Conservation (phyloP, 169 alveolate genomes). For the Perkinsus olseni region DNA sequence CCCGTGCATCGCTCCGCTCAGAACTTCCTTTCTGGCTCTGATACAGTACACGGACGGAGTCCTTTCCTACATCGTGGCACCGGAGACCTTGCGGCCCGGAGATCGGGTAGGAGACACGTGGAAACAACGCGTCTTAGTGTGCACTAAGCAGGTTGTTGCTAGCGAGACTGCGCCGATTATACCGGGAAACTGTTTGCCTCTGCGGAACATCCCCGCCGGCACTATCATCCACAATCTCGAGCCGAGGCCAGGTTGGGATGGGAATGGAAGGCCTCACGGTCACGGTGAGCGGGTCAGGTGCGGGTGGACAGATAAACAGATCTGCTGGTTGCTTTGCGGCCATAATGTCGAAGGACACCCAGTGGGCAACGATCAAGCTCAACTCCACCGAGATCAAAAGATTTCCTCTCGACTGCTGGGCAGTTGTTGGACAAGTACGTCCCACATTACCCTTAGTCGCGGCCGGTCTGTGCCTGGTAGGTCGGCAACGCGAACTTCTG, state of each 20-base stretch:
- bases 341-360: constrained; percentile 45
- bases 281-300: constrained; percentile 44
- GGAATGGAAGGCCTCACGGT: constrained; percentile 55
- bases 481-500: not conserved
- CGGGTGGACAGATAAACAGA: not conserved
- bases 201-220: constrained; percentile 64
- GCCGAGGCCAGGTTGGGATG: constrained; percentile 77
- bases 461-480: not conserved
- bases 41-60: constrained; percentile 79
- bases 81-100: constrained; percentile 71
- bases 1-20: constrained; percentile 16
- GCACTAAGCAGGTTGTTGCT: constrained; percentile 34
- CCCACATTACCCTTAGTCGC: not conserved
- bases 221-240: constrained; percentile 72
- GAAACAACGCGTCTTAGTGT: not conserved
- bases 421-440: constrained; percentile 63
- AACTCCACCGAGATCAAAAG: constrained; percentile 68
- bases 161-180: constrained; percentile 63
- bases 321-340: not conserved
- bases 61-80: constrained; percentile 68
- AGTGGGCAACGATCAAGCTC: constrained; percentile 66
- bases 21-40: constrained; percentile 10
- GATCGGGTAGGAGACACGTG: constrained; percentile 34
- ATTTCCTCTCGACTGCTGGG: constrained; percentile 79
- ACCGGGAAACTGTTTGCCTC: constrained; percentile 77